Percentiles rank a stretch among this genome's conserved stretches.
These are phyloP conservation scores for Ilyonectria sp. DNA, from an alignment of 2,329 filamentous ascomycete genomes.

Conservation along the genomic window DNA sequence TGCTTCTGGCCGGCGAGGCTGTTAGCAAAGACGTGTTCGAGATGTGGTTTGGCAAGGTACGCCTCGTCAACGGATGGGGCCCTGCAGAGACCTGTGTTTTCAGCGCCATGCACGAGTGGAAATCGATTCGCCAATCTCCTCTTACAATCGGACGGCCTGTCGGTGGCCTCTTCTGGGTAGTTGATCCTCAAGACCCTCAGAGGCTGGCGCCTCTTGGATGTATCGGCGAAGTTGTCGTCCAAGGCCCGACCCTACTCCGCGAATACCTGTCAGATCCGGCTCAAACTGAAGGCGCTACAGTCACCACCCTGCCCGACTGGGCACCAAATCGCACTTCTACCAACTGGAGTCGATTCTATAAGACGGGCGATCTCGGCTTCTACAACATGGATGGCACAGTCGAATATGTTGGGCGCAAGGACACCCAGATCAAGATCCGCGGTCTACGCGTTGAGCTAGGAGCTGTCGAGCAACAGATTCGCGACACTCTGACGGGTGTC, in stretches of 20 bases:
- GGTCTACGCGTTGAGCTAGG: slow-evolving; percentile 50
- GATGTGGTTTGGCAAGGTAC: slow-evolving; percentile 19
- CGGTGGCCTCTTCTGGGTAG: slow-evolving; percentile 26
- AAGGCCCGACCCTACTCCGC: slow-evolving; percentile 58
- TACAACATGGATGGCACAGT: slow-evolving; percentile 8
- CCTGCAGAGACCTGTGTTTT: slow-evolving; percentile 27
- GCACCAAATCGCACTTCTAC: not conserved
- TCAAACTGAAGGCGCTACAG: not conserved
- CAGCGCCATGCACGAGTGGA: slow-evolving; percentile 13
- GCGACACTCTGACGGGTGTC: not conserved
- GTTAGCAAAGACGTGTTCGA: slow-evolving; percentile 22
- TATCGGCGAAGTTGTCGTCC: slow-evolving; percentile 33
- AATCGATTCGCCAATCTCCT: slow-evolving; percentile 2
- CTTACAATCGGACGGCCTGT: slow-evolving; percentile 23
- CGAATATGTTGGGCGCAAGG: slow-evolving; percentile 38
- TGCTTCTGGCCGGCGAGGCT: slow-evolving; percentile 28
- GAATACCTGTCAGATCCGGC: slow-evolving; percentile 60
- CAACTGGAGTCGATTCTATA: not conserved
- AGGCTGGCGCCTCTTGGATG: slow-evolving; percentile 28
- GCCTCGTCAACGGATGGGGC: slow-evolving; percentile 12
- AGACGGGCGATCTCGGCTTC: slow-evolving; percentile 5
- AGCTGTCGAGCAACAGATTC: not conserved
- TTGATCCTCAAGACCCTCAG: slow-evolving; percentile 20
- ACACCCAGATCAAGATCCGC: slow-evolving; percentile 50
- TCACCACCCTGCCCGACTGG: not conserved